Evolutionary conservation across 2,329 filamentous ascomycete genomes (phyloP), one percentile per base, ranked within the genome.

Genomic region (Emmonsiellopsis sp.): DNA sequence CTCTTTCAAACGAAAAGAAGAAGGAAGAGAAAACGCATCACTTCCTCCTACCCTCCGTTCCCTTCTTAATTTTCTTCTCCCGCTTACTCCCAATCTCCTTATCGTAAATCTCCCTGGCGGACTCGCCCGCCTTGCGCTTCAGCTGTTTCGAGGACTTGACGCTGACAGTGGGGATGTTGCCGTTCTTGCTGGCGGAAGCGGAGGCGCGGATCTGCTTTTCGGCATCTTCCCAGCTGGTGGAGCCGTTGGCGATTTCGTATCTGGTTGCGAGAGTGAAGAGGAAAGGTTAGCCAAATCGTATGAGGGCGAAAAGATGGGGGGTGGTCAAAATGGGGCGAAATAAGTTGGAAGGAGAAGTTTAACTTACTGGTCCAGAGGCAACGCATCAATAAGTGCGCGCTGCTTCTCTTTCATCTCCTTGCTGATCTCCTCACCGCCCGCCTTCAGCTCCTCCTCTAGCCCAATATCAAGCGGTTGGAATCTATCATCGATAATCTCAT

Each of bases 331-430:
- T 49, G 46, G 46, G 27, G 11, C 6, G 9, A 32, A 2, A 7
- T 4, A 13, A 33, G 11, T 32, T 31, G 9, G 31, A 33, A 44
- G 8, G 44, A 32, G 42, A 47, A 39, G 17, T 44, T 34, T 43
- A 53, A 72, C 85, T 80, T 78, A 92, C 82, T 87, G 85, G 63
- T 95, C 89, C 51, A 97, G 77, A 44, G 92, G 91, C 57, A 97
- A 74, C 57, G 90, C 86, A 74, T 96, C 88, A 63, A 97, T 95
- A 59, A 97, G 76, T 60, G 88, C 87, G 62, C 86, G 83, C 70
- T 95, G 88, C 71, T 92, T 88, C 69, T 87, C 84, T 60, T 81
- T 82, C 63, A 95, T 74, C 55, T 82, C 83, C 47, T 76, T 77
- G 56, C 89, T 71, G 31, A 87, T 83, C 68, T 93, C 85, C 56